Evolutionary conservation across 2,329 filamentous ascomycete genomes (phyloP), one percentile per base, ranked within the genome.

Genomic region (Sarocladium brachiariae): DNA sequence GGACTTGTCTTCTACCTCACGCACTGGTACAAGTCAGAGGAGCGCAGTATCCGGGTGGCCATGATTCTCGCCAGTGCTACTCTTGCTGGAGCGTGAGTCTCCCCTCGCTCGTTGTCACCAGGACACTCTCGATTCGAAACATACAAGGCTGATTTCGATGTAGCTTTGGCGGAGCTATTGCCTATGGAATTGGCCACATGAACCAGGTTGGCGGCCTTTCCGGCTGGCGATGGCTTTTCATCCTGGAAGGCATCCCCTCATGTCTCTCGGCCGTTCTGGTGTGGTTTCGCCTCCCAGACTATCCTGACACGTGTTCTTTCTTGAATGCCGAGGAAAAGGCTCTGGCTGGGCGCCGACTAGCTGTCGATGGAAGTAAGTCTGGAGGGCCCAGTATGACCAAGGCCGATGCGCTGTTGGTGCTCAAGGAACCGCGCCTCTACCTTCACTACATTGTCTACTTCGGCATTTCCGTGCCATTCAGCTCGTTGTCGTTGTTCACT

Each of bases 11-110:
- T 21, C 21, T 31, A 27, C 11, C 68, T 88, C 13, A 47, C 84
- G 0, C 78, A 87, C 52, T 89, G 86, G 74, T 89, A 89, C 63
- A 81, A 76, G 14, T 78, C 78, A 53, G 75, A 78, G n/a, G 84
- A 89, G 65, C 73, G 86, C 6, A 83, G 82, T 1, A 64, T 87
- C 4, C 76, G 63, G 2, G 80, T 87, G 1, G 83, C 83, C 2
- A 80, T 85, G 51, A 76, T 89, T 0, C 80, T 88, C 54, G 77
- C 81, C 13, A 78, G 73, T 10, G 80, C 83, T 1, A 84, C 85
- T 0, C 69, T 87, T 0, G 83, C 84, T 0, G 85, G 85, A 3
- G 85, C 85, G 43, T 47, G 16, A 33, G 43, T 47, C n/a, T 31
- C 21, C 11, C 23, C 39, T 19, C 7, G 19, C 16, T 39, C 7